phyloP scores from a whole-genome alignment of 73 alveolate species.

The Symbiodinium natans region DNA sequence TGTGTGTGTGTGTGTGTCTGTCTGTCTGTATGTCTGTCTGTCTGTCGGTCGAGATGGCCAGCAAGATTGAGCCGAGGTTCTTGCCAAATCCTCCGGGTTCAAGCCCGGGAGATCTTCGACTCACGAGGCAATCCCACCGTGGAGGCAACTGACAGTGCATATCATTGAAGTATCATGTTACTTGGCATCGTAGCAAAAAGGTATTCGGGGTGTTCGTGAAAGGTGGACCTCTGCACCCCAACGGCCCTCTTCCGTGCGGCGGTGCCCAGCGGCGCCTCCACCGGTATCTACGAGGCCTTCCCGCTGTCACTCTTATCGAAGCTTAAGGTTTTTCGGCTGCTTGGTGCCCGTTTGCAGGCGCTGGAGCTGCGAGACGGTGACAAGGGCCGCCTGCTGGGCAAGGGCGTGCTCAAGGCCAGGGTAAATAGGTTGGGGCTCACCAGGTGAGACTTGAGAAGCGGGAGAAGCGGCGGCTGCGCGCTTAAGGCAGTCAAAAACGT shows the following conservation, averaged over 20 bases:
- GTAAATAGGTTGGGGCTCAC: too few relatives aligned
- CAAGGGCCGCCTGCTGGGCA: slow-evolving; percentile 96
- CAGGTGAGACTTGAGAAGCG: neutral
- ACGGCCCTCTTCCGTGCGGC: slow-evolving; percentile 97
- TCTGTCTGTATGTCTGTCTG: too few relatives aligned
- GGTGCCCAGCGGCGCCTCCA: slow-evolving; percentile 99
- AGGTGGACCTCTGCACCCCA: slow-evolving; percentile 84
- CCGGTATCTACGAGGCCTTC: slow-evolving; percentile 98
- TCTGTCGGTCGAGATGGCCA: neutral
- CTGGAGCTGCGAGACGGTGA: slow-evolving; percentile 97
- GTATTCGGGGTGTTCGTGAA: too few relatives aligned
- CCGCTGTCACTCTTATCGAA: neutral
- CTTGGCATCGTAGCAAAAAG: too few relatives aligned
- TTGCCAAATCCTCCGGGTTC: slow-evolving; percentile 94
- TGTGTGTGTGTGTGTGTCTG: too few relatives aligned
- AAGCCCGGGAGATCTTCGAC: slow-evolving; percentile 98
- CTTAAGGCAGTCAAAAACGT: slow-evolving; percentile 98
- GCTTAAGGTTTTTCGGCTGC: neutral
- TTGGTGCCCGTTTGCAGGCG: neutral
- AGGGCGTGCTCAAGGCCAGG: slow-evolving; percentile 96
- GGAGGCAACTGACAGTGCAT: slow-evolving; percentile 96
- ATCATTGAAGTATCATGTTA: too few relatives aligned
- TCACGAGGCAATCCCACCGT: slow-evolving; percentile 99
- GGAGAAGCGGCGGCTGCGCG: neutral
- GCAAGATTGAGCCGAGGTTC: neutral